Evolutionary conservation across 1,284 basidiomycete species (phyloP), one percentile per base, ranked within the genome.

Genomic region (Ustanciosporium gigantosporum): DNA sequence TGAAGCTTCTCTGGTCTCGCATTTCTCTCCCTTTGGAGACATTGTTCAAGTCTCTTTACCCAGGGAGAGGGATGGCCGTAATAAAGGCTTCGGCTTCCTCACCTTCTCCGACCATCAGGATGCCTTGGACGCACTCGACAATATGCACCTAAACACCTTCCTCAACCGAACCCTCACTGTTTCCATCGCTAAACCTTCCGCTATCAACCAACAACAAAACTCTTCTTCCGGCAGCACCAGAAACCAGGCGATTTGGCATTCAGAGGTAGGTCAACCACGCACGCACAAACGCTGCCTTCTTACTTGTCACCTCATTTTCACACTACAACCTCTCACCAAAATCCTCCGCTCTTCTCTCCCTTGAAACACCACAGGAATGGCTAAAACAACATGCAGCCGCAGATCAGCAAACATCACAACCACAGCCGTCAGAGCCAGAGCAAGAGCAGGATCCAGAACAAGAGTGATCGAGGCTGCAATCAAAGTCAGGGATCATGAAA

Each of bases 81-180:
- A 56, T 21, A 51, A 61, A 19, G 66, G 66, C 0, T 69, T 69
- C 25, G 62, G 41, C 23, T 69, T 69, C 34, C 39, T 66, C 36
- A 56, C 50, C 2, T 69, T 69, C 24, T 41, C 49, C 4, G 37
- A 9, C 2, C 25, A 36, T 2, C 36, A 46, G 11, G 58, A 62
- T 5, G 66, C 55, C 4, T 40, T 52, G 19, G 62, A 69, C 42
- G 66, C 62, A 13, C 15, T 69, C 8, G 62, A 69, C 37, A 69
- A 69, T 25, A 66, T 69, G 62, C 46, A 69, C 24, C 46, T 66
- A 13, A 66, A 69, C 25, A 41, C 43, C 9, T 38, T 61, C 6
- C n/a, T 16, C 5, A 56, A 46, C 0, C 32, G 46, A 15, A 56
- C 50, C 5, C 34, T 64, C 8, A 36, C 41, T n/a, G 65, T 68